A percentile compares a stretch with the other conserved stretches of the same genome.
phyloP scores from a whole-genome alignment of 192 early-diverging fungal species.

The Entomortierella lignicola region DNA sequence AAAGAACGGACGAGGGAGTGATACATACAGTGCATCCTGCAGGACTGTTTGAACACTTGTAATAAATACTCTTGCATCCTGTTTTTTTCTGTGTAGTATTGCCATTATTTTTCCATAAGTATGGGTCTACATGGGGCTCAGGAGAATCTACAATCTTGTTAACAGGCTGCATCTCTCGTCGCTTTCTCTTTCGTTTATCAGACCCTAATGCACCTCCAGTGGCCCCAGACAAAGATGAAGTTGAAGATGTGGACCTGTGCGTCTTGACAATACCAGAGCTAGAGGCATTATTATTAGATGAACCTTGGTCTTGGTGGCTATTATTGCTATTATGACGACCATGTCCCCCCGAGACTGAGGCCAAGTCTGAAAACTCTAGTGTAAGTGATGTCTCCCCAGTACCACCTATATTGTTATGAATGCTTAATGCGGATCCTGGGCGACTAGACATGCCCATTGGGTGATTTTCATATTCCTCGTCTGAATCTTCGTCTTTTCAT shows the following conservation, averaged over 20 bases:
- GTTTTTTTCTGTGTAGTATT: slow-evolving; percentile 69
- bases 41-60: slow-evolving; percentile 70
- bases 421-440: slow-evolving; percentile 45
- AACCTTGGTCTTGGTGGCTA: slow-evolving; percentile 2
- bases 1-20: too few relatives aligned
- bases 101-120: slow-evolving; percentile 71
- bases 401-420: slow-evolving; percentile 47
- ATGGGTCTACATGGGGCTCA: slow-evolving; percentile 62
- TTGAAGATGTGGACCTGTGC: slow-evolving; percentile 23
- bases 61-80: slow-evolving; percentile 68
- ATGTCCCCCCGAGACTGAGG: slow-evolving; percentile 34
- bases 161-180: slow-evolving; percentile 70
- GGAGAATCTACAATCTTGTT: slow-evolving; percentile 69
- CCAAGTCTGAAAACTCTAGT: slow-evolving; percentile 38
- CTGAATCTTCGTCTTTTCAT: slow-evolving; percentile 35
- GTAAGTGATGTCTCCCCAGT: slow-evolving; percentile 32
- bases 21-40: slow-evolving; percentile 54
- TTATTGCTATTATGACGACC: slow-evolving; percentile 7
- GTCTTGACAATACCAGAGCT: neutral
- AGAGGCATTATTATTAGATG: neutral
- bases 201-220: slow-evolving; percentile 3
- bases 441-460: slow-evolving; percentile 38
- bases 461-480: slow-evolving; percentile 46
- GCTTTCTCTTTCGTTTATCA: slow-evolving; percentile 55
- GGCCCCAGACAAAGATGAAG: slow-evolving; percentile 10